Conservation (phyloP, 2,329 filamentous ascomycete genomes). For the Penicillium concentricum region DNA sequence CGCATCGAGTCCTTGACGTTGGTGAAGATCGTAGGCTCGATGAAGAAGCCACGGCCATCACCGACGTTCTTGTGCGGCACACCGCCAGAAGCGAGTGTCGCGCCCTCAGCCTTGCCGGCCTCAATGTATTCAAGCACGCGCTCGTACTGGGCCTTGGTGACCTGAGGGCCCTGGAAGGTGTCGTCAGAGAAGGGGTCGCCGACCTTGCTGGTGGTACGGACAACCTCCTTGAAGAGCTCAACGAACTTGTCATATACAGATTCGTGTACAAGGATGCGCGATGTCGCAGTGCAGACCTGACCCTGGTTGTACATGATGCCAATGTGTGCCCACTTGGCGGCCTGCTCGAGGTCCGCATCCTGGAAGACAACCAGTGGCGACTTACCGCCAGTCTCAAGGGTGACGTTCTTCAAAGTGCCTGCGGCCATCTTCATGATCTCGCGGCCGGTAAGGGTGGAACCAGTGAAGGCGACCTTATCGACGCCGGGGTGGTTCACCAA, state of each 20-base stretch:
- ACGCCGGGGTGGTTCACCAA: conserved; percentile 21
- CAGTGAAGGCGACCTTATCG: conserved; percentile 26
- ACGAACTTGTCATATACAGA: conserved; percentile 36
- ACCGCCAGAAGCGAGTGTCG: conserved; percentile 64
- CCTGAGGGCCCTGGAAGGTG: conserved; percentile 39
- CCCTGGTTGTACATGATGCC: conserved; percentile 62
- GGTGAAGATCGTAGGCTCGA: conserved; percentile 60
- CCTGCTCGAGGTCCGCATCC: conserved; percentile 48
- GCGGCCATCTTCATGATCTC: conserved; percentile 31
- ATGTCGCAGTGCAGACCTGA: conserved; percentile 65
- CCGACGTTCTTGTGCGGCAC: conserved; percentile 55
- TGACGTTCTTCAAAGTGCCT: conserved; percentile 44
- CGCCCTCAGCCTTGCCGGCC: conserved; percentile 67
- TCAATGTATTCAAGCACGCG: conserved; percentile 69
- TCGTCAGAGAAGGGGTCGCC: conserved; percentile 38
- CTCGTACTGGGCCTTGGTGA: conserved; percentile 39
- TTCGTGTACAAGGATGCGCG: conserved; percentile 63
- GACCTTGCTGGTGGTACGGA: conserved; percentile 35
- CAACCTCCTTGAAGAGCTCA: conserved; percentile 32
- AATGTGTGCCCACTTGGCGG: conserved; percentile 43
- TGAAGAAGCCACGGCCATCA: conserved; percentile 63
- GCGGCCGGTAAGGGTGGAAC: conserved; percentile 23
- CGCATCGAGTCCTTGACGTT: conserved; percentile 58
- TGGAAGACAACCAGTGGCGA: conserved; percentile 44
- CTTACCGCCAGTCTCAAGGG: conserved; percentile 53